Base-by-base conservation (phyloP, 768 basidiomycete species). In the Leccinum broughii region DNA sequence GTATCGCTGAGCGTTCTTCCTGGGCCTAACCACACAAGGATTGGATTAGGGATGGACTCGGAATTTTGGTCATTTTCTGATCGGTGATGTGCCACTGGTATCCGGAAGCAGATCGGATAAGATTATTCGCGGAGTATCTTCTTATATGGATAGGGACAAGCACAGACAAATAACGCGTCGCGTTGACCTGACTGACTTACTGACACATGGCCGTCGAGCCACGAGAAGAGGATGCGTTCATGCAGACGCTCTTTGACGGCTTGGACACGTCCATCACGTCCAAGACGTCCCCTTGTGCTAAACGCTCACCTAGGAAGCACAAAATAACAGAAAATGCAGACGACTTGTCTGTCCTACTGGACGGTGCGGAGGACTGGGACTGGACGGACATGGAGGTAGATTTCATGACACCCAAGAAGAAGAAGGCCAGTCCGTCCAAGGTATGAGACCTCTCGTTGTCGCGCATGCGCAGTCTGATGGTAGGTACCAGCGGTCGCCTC, bases 281-380 rank as follows among this genome's bases (percentile, higher is more conserved):
- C 76, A 4, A 62, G 71, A 2, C 78, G 77, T 10, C 11, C 73
- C 76, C 39, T 77, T 30, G 30, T 9, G 6, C 48, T 14, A 56
- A 54, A 49, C 48, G 34, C 67, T 75, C 50, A 69, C 80, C 57
- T 55, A 63, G 59, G 67, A 76, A 63, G 54, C 69, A 53, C 26
- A 61, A 54, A 58, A 54, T 34, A 9, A 4, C 24, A 66, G 64
- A 32, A 26, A 32, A 55, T 24, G 58, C 4, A 6, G 41, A 46
- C 28, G 83, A 87, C 61, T 64, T 87, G 32, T 68, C 74, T 3
- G 67, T 73, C 4, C 76, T 90, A 14, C 67, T 88, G n/a, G 82
- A 86, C 30, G 89, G 87, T 0, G 85, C 84, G 1, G 89, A 88
- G 66, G 77, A 81, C 39, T 89, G 88, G 86, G 86, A 91, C 63